Percentiles rank a stretch among this genome's conserved stretches.
Conservation (phyloP, 1,139 yeast genomes). For the Yamadazyma blattariae region DNA sequence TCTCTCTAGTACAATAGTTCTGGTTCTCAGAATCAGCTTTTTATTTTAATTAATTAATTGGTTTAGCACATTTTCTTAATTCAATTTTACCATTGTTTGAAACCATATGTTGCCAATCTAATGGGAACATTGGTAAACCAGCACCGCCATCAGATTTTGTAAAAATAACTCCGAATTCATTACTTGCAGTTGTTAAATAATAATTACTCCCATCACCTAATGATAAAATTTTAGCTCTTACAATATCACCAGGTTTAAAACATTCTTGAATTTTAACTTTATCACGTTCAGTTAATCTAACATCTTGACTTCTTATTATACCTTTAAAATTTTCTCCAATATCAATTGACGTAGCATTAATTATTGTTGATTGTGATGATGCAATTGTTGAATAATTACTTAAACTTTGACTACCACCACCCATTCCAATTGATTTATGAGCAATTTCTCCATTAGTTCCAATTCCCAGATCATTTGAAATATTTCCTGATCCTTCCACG, state of each 20-base stretch:
- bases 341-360: constrained; percentile 52
- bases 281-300: constrained; percentile 88
- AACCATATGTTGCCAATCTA: constrained; percentile 96
- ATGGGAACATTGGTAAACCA: constrained; percentile 81
- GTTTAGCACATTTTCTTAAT: constrained; percentile 89
- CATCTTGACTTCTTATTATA: constrained; percentile 81
- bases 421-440: constrained; percentile 39
- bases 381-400: constrained; percentile 47
- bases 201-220: constrained; percentile 93
- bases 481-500: constrained; percentile 64
- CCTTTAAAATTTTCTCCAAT: constrained; percentile 92
- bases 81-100: constrained; percentile 73
- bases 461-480: constrained; percentile 60
- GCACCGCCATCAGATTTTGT: constrained; percentile 70
- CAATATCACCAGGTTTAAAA: constrained; percentile 87
- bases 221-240: constrained; percentile 77
- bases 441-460: constrained; percentile 59
- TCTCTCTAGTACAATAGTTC: too few relatives aligned
- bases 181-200: constrained; percentile 83
- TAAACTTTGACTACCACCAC: constrained; percentile 54
- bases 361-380: constrained; percentile 30
- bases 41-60: constrained; percentile 37
- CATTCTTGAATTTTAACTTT: constrained; percentile 74
- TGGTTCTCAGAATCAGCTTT: too few relatives aligned
- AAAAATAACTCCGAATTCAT: constrained; percentile 91